phyloP scores from a whole-genome alignment of 1,284 basidiomycete genomes.

The Amanita bisporigera region DNA sequence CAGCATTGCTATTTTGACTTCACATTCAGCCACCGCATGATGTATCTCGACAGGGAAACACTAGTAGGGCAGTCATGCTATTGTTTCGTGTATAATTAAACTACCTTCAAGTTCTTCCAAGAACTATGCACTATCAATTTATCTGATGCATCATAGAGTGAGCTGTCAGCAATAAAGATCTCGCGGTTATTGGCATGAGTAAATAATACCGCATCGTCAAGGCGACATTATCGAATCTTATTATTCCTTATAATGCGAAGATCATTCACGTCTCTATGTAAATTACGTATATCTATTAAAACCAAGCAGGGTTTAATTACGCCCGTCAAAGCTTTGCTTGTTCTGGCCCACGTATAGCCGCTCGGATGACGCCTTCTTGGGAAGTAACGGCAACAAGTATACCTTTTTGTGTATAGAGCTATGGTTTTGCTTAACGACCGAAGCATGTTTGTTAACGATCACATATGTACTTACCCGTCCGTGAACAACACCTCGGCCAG shows the following conservation, averaged over 20 bases:
- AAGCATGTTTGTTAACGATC: conserved; percentile 4
- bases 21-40: background rate
- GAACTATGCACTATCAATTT: background rate
- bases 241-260: background rate
- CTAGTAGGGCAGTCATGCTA: background rate
- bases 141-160: background rate
- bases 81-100: conserved; percentile 4
- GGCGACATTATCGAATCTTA: background rate
- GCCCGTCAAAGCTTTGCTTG: conserved; percentile 36
- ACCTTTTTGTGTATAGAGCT: conserved; percentile 80
- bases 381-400: conserved; percentile 76
- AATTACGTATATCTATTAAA: conserved; percentile 9
- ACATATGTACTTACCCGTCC: conserved; percentile 61
- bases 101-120: background rate
- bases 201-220: background rate
- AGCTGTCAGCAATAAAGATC: background rate
- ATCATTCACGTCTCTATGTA: conserved; percentile 17
- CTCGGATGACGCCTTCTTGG: conserved; percentile 84
- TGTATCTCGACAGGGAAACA: background rate
- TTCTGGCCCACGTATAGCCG: conserved; percentile 53
- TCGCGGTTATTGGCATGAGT: background rate
- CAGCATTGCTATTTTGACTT: conserved; percentile 4
- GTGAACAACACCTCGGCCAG: conserved; percentile 76
- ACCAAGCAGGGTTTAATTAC: conserved; percentile 5
- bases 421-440: conserved; percentile 11